Evolutionary conservation across 2,329 filamentous ascomycete species (phyloP).

Genomic region (Aspergillus piperis): DNA sequence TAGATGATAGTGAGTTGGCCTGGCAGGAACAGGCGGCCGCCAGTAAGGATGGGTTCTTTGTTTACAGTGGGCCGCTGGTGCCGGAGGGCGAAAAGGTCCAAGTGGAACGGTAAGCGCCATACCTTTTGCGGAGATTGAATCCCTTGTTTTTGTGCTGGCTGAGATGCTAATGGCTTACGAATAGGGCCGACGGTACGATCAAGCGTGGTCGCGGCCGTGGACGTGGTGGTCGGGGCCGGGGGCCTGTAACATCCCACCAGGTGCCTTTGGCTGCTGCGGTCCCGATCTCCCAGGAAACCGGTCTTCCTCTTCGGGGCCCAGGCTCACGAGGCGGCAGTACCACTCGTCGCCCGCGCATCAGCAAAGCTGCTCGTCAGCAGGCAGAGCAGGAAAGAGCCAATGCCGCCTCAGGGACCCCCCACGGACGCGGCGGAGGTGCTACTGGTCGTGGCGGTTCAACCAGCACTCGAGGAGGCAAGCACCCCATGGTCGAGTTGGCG

Average conservation of each 20-base stretch:
- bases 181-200: constrained; percentile 70
- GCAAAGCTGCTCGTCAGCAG: constrained; percentile 78
- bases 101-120: constrained; percentile 58
- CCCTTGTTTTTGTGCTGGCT: constrained; percentile 7
- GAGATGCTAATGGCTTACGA: constrained; percentile 20
- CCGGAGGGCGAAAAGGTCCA: constrained; percentile 78
- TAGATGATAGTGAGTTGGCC: constrained; percentile 88
- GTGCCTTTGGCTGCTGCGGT: constrained; percentile 76
- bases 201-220: constrained; percentile 62
- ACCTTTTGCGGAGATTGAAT: not conserved
- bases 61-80: constrained; percentile 90
- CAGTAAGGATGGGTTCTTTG: constrained; percentile 95
- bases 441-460: constrained; percentile 30
- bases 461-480: constrained; percentile 32
- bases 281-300: constrained; percentile 85
- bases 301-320: constrained; percentile 68
- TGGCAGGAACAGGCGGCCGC: constrained; percentile 96
- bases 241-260: constrained; percentile 67
- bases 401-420: constrained; percentile 32
- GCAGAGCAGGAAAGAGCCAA: constrained; percentile 81
- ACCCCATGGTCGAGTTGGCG: constrained; percentile 33
- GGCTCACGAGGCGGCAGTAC: constrained; percentile 75
- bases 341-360: constrained; percentile 78
- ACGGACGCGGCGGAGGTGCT: constrained; percentile 31
- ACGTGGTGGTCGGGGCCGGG: constrained; percentile 55